Evolutionary conservation across 768 basidiomycete species (phyloP).

Genomic region (Auriscalpium vulgare): DNA sequence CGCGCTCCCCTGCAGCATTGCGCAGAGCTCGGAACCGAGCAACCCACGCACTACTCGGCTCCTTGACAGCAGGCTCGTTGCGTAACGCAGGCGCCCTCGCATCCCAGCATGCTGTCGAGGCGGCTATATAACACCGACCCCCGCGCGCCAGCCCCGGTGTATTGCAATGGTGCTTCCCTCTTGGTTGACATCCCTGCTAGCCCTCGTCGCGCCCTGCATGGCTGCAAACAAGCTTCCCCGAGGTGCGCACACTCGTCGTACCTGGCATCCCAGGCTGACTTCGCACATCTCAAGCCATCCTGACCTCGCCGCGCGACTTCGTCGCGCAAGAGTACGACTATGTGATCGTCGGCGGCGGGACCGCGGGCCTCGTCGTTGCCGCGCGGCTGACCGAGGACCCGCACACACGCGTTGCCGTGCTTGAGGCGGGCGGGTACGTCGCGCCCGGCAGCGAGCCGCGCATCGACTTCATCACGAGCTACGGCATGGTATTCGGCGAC

Average conservation of each 20-base stretch:
- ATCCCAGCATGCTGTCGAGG: no score
- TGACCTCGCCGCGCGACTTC: constrained; percentile 4
- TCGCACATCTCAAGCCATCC: not conserved
- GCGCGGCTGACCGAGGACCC: constrained; percentile 20
- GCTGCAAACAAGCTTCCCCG: not conserved
- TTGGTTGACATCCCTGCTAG: no score
- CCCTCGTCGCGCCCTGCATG: no score
- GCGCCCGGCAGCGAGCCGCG: constrained; percentile 8
- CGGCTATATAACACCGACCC: no score
- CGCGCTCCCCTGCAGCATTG: no score
- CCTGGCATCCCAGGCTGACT: not conserved
- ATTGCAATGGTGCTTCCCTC: no score
- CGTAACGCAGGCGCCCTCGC: no score
- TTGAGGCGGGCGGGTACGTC: constrained; percentile 23
- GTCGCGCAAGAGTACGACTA: constrained; percentile 10
- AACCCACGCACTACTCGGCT: no score
- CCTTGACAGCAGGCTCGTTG: no score
- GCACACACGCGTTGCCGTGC: constrained; percentile 21
- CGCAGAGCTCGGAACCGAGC: no score
- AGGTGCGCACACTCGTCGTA: not conserved
- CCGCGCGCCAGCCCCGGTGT: no score
- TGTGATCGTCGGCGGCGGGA: constrained; percentile 12
- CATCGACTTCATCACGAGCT: constrained; percentile 9
- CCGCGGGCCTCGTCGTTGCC: constrained; percentile 25
- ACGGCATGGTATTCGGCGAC: constrained; percentile 10